A percentile compares a stretch with the other conserved stretches of the same genome.
Conservation (phyloP, 768 basidiomycete species). For the Roridomyces roridus region DNA sequence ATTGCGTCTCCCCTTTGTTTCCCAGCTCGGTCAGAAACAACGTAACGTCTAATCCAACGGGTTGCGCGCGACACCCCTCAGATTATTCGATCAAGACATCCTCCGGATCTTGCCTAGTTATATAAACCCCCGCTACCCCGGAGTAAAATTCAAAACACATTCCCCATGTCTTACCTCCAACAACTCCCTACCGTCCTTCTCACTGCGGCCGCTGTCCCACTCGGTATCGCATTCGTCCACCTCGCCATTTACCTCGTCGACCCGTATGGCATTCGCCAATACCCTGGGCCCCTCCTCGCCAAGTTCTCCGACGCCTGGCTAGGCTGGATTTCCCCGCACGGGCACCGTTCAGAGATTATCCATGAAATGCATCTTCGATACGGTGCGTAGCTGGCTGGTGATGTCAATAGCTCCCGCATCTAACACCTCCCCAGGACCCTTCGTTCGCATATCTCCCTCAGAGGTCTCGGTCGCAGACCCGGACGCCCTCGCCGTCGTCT, state of each 20-base stretch:
- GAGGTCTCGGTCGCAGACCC: conserved; percentile 82
- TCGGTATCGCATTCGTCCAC: conserved; percentile 41
- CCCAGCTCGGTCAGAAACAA: no score
- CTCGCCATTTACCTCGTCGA: conserved; percentile 62
- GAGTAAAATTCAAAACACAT: no score
- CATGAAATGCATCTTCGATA: conserved; percentile 77
- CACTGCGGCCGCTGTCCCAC: conserved; percentile 18
- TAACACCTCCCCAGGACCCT: conserved; percentile 49
- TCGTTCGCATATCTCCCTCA: conserved; percentile 78
- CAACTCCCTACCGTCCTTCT: neutral
- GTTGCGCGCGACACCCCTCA: no score
- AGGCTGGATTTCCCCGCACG: conserved; percentile 64
- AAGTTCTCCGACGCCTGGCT: conserved; percentile 79
- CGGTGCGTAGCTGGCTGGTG: conserved; percentile 48
- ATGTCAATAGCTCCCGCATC: neutral
- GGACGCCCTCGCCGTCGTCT: conserved; percentile 74
- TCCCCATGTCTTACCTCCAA: conserved; percentile 27
- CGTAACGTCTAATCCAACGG: no score
- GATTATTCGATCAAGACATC: no score
- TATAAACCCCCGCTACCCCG: no score
- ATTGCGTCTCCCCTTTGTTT: no score
- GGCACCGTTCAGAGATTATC: conserved; percentile 77
- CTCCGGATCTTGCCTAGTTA: no score
- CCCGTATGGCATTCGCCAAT: conserved; percentile 59
- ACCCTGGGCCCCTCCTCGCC: conserved; percentile 74